A percentile compares a stretch with the other conserved stretches of the same genome.
These are phyloP conservation scores for Exophiala dermatitidis DNA, from an alignment of 2,329 filamentous ascomycete species.

Conservation along the genomic window DNA sequence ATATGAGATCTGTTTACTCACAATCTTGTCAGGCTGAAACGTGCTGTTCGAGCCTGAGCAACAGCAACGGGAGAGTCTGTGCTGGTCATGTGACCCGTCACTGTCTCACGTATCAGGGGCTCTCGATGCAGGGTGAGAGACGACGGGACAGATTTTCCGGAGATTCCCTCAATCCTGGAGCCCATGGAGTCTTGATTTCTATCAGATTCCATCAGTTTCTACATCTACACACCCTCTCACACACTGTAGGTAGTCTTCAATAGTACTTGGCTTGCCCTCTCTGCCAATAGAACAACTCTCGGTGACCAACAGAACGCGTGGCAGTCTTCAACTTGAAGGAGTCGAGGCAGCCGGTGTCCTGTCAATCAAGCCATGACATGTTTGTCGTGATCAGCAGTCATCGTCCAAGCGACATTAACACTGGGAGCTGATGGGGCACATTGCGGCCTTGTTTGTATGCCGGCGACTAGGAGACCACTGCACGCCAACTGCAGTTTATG, in stretches of 20 bases:
- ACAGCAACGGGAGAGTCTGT: no score
- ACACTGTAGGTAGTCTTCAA: not conserved
- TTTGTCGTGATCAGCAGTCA: conserved; percentile 2
- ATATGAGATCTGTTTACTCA: no score
- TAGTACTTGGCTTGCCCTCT: not conserved
- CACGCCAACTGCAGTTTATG: no score
- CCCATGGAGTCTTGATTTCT: not conserved
- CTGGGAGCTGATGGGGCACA: not conserved
- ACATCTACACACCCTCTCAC: not conserved
- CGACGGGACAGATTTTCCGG: not conserved
- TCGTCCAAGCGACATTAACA: conserved; percentile 2
- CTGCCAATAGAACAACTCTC: not conserved
- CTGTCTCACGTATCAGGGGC: no score
- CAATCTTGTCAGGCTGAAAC: no score
- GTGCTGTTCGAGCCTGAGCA: no score
- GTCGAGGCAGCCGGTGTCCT: not conserved
- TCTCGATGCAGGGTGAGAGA: no score
- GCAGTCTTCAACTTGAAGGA: not conserved
- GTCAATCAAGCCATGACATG: not conserved
- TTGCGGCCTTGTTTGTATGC: not conserved
- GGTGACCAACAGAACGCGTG: not conserved
- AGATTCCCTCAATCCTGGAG: not conserved
- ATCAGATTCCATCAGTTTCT: not conserved
- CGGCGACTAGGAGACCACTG: no score
- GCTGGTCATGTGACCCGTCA: not conserved